Evolutionary conservation across 2,329 filamentous ascomycete genomes (phyloP), one percentile per base, ranked within the genome.

Genomic region (Gnomoniopsis sp.): DNA sequence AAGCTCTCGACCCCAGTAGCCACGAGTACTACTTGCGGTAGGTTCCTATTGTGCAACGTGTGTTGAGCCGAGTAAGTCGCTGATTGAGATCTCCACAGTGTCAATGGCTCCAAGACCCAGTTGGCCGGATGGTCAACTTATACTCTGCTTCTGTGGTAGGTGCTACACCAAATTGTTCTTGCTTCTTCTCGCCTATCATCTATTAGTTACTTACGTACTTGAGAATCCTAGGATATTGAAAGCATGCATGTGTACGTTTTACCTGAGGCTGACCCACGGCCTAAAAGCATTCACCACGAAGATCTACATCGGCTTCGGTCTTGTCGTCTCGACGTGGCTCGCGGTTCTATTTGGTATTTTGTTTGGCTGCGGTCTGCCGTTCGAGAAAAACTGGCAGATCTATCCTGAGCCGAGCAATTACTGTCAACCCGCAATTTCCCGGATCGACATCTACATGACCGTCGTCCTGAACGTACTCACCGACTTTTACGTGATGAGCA

Each of bases 311-410:
- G 74, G 74, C 12, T 72, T 76, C 17, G 67, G 62, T 14, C 22
- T 75, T 2, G 69, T 77, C 10, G 53, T 63, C 2, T 19, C 59
- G 2, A 74, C 70, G 0, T 77, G 71, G 62, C n/a, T 76, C 1
- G 60, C 65, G 1, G 65, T 76, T 0, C 17, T 74, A 0, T 62
- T 70, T 8, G 70, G 67, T 3, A 66, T 75, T 6, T 60, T 76
- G 0, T 63, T 75, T 1, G 69, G 70, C 19, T 77, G 75, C 23
- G 50, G 36, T 21, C 65, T 59, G 0, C 72, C 74, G 0, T 65
- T 77, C 1, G 41, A 69, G 10, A 71, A 68, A 36, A 72, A 75
- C 51, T 77, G 75, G 75, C 75, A 77, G 55, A 77, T 77, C 6
- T 68, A 71, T 41, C 75, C 75, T 0, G 60, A 76, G n/a, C 75